A percentile compares a stretch with the other conserved stretches of the same genome.
These are phyloP conservation scores for Trichophyton simii DNA, from an alignment of 2,329 filamentous ascomycete species.

Conservation along the genomic window DNA sequence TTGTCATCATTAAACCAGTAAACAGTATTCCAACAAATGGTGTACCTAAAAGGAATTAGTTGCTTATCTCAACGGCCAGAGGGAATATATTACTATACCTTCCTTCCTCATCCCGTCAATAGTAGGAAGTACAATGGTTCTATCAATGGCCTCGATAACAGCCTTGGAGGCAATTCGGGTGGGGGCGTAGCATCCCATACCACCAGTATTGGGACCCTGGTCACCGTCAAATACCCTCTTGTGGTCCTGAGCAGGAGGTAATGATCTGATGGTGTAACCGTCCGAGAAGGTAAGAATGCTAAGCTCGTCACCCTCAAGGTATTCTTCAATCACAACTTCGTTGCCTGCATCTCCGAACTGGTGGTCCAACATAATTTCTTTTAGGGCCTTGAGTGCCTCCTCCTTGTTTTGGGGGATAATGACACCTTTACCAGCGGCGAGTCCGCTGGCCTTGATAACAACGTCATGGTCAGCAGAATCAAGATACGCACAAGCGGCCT, in stretches of 20 bases:
- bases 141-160: slow-evolving; percentile 65
- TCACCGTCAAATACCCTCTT: slow-evolving; percentile 90
- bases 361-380: slow-evolving; percentile 78
- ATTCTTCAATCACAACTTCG: slow-evolving; percentile 93
- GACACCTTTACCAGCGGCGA: slow-evolving; percentile 92
- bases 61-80: neutral
- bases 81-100: slow-evolving; percentile 39
- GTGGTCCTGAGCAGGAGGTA: slow-evolving; percentile 91
- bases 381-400: slow-evolving; percentile 69
- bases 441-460: slow-evolving; percentile 86
- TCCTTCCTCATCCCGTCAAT: slow-evolving; percentile 79
- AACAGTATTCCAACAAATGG: slow-evolving; percentile 35
- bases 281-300: slow-evolving; percentile 87
- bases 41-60: slow-evolving; percentile 19
- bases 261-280: slow-evolving; percentile 66
- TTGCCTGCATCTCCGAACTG: slow-evolving; percentile 78
- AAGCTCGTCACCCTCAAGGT: slow-evolving; percentile 78
- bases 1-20: slow-evolving; percentile 79
- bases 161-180: slow-evolving; percentile 65
- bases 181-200: slow-evolving; percentile 96
- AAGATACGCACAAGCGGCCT: slow-evolving; percentile 60
- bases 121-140: slow-evolving; percentile 75
- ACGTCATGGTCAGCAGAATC: slow-evolving; percentile 58
- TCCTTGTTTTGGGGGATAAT: slow-evolving; percentile 71
- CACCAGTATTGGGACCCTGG: slow-evolving; percentile 82